These are phyloP conservation scores for Lophium mytilinum DNA, from an alignment of 495 filamentous ascomycete genomes.

Conservation along the genomic window DNA sequence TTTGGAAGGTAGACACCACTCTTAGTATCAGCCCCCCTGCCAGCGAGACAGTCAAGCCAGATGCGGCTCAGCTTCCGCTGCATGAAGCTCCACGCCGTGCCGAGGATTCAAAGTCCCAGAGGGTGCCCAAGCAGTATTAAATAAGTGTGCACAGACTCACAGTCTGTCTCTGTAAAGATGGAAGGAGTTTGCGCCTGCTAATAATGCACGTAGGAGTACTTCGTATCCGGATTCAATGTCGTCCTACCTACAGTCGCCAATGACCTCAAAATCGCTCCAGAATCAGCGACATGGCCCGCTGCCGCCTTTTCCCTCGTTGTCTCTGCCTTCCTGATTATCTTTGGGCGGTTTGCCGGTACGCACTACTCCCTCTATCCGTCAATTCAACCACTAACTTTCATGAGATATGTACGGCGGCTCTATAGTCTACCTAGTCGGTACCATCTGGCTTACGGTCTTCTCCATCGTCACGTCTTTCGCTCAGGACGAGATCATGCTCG, in stretches of 20 bases:
- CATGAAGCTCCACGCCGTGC: no score
- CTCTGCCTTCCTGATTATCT: conserved; percentile 64
- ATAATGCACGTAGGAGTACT: conserved; percentile 49
- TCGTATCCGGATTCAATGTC: conserved; percentile 80
- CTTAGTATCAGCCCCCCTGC: no score
- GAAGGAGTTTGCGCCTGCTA: not conserved
- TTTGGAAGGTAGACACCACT: no score
- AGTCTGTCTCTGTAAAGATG: not conserved
- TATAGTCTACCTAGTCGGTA: conserved; percentile 56
- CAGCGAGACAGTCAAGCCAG: no score
- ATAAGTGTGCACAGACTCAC: no score
- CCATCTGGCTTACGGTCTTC: conserved; percentile 66
- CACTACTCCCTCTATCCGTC: not conserved
- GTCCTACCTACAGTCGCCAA: conserved; percentile 60
- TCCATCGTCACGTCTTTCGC: conserved; percentile 67
- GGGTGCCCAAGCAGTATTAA: not conserved
- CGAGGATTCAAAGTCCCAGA: not conserved
- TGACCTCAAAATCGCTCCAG: conserved; percentile 55
- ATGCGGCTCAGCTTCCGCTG: no score
- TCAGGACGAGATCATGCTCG: conserved; percentile 60
- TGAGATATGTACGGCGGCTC: conserved; percentile 63
- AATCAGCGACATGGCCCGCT: conserved; percentile 69
- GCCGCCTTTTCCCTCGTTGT: conserved; percentile 68
- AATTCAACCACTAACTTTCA: not conserved
- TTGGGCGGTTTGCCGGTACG: conserved; percentile 55